Evolutionary conservation across 768 basidiomycete species (phyloP), one percentile per base, ranked within the genome.

Genomic region (Tulasnella sp.): DNA sequence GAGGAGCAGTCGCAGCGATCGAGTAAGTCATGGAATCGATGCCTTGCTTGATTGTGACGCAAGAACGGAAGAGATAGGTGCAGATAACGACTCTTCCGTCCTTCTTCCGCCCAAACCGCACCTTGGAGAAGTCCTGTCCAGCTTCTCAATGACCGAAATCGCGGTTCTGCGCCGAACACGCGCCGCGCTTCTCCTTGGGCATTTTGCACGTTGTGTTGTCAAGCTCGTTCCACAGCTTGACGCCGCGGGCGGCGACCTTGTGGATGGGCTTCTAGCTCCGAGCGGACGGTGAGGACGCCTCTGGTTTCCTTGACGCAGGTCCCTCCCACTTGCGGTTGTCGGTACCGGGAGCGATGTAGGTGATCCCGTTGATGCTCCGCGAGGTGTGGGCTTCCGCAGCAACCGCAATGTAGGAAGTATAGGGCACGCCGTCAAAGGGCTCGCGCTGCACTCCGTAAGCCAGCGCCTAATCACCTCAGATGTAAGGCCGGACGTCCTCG

Each of bases 191-290:
- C 83, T 98, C 97, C 83, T 95, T 94, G 11, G 96, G 89, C 76
- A 98, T 80, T 80, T 89, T 91, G 86, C 98, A 99, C 72, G 98
- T 91, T 26, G 89, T 93, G 77, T 96, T 89, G 77, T 99, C 97
- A 79, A 98, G 97, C 83, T 98, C 95, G 80, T 95, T 94, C 97
- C 97, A 99, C 47, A 99, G 85, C 84, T 92, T 65, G 17, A 99
- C 93, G 40, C 87, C 97, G 64, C 97, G 91, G 47, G 90, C 98
- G 39, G 97, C 95, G 78, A 99, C 92, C 84, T 99, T 99, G 84
- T 99, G 97, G 77, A 98, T 98, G 12, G 97, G 97, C 80, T 99
- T 97, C 95, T 64, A 99, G 87, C 83, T 99, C 97, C 4, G 96
- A 98, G 76, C 90, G 91, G 74, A 99, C 97, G 6, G 96, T 98